phyloP scores from a whole-genome alignment of 129 eudicot genomes.

The Calendula officinalis region DNA sequence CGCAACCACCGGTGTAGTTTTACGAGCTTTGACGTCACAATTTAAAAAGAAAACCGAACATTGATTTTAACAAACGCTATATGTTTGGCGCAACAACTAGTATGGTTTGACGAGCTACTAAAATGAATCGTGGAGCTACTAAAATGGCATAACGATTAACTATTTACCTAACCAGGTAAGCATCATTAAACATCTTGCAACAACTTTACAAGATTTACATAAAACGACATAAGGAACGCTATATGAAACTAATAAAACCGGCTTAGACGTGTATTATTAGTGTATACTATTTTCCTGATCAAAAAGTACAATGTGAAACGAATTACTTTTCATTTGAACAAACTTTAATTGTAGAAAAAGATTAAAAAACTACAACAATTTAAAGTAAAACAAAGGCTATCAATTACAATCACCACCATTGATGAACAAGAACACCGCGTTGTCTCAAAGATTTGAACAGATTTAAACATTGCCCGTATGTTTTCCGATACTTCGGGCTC shows the following conservation, averaged over 20 bases:
- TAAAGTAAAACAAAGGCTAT: conserved; percentile 18
- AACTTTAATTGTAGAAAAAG: conserved; percentile 1
- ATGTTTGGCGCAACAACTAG: too few species aligned
- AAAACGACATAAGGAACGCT: not conserved
- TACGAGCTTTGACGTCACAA: too few species aligned
- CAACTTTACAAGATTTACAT: too few species aligned
- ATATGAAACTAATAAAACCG: conserved; percentile 5
- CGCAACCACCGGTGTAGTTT: too few species aligned
- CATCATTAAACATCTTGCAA: too few species aligned
- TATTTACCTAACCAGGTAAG: too few species aligned
- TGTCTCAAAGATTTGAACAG: conserved; percentile 73
- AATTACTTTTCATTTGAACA: conserved; percentile 14
- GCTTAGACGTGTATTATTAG: conserved; percentile 8
- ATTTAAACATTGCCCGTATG: conserved; percentile 74
- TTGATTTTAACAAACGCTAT: too few species aligned
- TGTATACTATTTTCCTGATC: conserved; percentile 13
- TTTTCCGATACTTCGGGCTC: conserved; percentile 69
- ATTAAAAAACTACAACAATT: conserved; percentile 23
- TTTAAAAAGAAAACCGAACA: too few species aligned
- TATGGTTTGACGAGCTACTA: too few species aligned
- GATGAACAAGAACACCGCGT: conserved; percentile 94
- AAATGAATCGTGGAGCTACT: too few species aligned
- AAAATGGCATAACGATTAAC: too few species aligned
- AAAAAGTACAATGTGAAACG: conserved; percentile 14
- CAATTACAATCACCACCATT: conserved; percentile 67